phyloP scores from a whole-genome alignment of 371 early-diverging fungal species.

The Mortierella sp. region DNA sequence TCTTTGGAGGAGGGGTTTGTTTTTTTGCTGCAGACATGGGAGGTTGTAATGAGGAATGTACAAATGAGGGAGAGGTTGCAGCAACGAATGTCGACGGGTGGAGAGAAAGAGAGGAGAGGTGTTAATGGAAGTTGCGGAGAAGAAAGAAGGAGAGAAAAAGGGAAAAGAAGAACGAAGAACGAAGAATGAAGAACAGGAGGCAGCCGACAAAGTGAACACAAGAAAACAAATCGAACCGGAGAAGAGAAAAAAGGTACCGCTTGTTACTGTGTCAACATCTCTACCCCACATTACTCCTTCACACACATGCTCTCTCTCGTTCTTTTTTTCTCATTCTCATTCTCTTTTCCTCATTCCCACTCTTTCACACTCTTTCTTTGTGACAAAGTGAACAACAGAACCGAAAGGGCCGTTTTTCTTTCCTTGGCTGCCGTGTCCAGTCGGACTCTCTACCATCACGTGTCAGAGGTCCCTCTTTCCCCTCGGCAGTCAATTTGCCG shows the following conservation, averaged over 20 bases:
- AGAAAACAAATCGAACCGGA: slow-evolving; percentile 5
- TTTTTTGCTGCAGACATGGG: background rate
- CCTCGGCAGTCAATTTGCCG: slow-evolving; percentile 12
- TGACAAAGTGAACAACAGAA: background rate
- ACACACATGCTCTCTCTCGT: no score
- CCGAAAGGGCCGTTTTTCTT: background rate
- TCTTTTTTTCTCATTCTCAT: background rate
- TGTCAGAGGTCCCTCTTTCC: background rate
- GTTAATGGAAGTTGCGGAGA: background rate
- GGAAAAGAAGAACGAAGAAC: background rate
- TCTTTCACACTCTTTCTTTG: background rate
- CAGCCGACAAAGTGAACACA: slow-evolving; percentile 16
- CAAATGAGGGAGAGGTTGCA: slow-evolving; percentile 1
- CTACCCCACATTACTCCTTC: background rate
- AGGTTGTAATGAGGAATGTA: slow-evolving; percentile 6
- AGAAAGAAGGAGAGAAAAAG: background rate
- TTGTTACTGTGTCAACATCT: background rate
- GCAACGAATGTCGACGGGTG: background rate
- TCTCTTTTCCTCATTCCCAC: background rate
- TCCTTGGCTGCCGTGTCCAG: background rate
- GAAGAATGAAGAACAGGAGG: background rate
- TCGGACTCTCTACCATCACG: background rate
- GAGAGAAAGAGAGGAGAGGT: background rate
- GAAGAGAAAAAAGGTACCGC: background rate
- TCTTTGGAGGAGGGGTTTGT: slow-evolving; percentile 22